Evolutionary conservation across 345 rosid genomes (phyloP).

Genomic region (Cochlearia excelsa): DNA sequence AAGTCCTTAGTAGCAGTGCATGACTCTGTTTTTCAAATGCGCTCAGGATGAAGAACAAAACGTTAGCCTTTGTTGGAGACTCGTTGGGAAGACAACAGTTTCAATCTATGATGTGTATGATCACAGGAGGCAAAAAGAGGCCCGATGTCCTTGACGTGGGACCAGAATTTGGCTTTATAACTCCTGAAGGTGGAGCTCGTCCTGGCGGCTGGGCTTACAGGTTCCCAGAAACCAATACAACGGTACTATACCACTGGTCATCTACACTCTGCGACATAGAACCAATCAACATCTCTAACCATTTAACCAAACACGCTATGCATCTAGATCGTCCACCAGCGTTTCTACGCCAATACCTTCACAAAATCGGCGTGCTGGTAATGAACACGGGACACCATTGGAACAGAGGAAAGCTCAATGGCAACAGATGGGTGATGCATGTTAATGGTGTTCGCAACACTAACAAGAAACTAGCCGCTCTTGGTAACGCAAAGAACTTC

Average conservation of each 20-base stretch:
- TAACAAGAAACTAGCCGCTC: slow-evolving; percentile 50
- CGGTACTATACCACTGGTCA: slow-evolving; percentile 76
- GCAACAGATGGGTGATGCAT: slow-evolving; percentile 73
- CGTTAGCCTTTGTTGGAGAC: slow-evolving; percentile 87
- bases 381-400: slow-evolving; percentile 84
- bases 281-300: slow-evolving; percentile 50
- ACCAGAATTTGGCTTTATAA: slow-evolving; percentile 51
- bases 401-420: slow-evolving; percentile 70
- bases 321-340: slow-evolving; percentile 85
- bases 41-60: slow-evolving; percentile 62
- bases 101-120: slow-evolving; percentile 84
- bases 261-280: slow-evolving; percentile 62
- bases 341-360: slow-evolving; percentile 54
- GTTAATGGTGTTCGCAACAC: slow-evolving; percentile 54
- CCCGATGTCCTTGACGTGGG: slow-evolving; percentile 58
- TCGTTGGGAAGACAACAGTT: slow-evolving; percentile 83
- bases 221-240: slow-evolving; percentile 64
- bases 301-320: slow-evolving; percentile 59
- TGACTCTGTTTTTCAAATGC: slow-evolving; percentile 18
- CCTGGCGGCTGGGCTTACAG: slow-evolving; percentile 81
- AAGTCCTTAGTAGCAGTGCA: slow-evolving; percentile 24
- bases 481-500: slow-evolving; percentile 67
- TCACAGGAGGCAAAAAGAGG: slow-evolving; percentile 53
- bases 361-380: slow-evolving; percentile 58
- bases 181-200: slow-evolving; percentile 48